Evolutionary conservation across 2,329 filamentous ascomycete species (phyloP).

Genomic region (Fusarium nurragi): DNA sequence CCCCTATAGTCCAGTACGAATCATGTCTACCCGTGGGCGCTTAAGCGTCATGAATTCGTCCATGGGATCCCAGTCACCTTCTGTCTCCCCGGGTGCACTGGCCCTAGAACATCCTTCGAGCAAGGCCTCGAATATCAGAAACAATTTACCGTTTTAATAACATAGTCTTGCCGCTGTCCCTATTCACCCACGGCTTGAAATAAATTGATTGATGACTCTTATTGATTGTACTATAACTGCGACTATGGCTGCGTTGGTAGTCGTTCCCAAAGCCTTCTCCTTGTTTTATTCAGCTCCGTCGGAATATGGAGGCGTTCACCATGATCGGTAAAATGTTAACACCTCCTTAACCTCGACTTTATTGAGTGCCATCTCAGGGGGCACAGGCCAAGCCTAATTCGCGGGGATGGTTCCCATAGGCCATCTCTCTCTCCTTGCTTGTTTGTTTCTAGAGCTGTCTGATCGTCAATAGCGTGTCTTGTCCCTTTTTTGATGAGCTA

Average conservation of each 20-base stretch:
- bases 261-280: constrained; percentile 10
- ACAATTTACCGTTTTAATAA: constrained; percentile 18
- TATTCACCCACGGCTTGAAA: constrained; percentile 20
- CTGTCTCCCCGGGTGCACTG: constrained; percentile 33
- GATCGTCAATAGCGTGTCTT: constrained; percentile 16
- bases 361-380: constrained; percentile 19
- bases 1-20: constrained; percentile 15
- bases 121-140: constrained; percentile 19
- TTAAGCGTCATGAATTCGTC: constrained; percentile 34
- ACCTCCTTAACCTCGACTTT: constrained; percentile 7
- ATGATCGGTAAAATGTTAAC: constrained; percentile 10
- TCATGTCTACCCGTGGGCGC: constrained; percentile 30
- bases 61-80: constrained; percentile 25
- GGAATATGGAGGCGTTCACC: constrained; percentile 10
- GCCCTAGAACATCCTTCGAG: constrained; percentile 37
- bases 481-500: constrained; percentile 10
- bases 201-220: constrained; percentile 13
- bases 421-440: constrained; percentile 1
- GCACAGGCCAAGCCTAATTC: constrained; percentile 20
- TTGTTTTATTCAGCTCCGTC: constrained; percentile 14
- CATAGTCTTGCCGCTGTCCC: constrained; percentile 23
- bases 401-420: constrained; percentile 42
- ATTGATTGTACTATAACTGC: constrained; percentile 16
- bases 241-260: constrained; percentile 19
- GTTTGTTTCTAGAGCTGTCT: constrained; percentile 28